Percentiles rank a stretch among this genome's conserved stretches.
phyloP scores from a whole-genome alignment of 2,329 filamentous ascomycete species.

The Cercospora canescens region DNA sequence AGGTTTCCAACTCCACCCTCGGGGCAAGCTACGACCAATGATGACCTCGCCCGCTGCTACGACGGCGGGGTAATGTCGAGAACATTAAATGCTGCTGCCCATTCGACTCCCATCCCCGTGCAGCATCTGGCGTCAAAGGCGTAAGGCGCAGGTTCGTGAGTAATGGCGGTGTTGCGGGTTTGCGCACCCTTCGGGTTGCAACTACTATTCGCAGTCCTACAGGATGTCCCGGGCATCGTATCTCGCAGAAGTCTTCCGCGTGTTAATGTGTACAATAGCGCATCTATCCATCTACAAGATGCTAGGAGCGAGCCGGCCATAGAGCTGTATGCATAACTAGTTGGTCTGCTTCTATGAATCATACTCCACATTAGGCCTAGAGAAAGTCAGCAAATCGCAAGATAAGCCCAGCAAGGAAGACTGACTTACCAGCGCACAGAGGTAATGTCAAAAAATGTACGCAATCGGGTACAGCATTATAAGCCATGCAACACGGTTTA shows the following conservation, averaged over 20 bases:
- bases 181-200: slow-evolving; percentile 28
- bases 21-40: neutral
- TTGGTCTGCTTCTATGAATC: slow-evolving; percentile 44
- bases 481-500: slow-evolving; percentile 52
- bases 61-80: neutral
- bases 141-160: neutral
- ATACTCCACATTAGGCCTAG: slow-evolving; percentile 63
- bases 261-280: slow-evolving; percentile 60
- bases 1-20: neutral
- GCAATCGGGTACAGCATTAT: slow-evolving; percentile 68
- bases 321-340: slow-evolving; percentile 47
- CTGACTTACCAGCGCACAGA: slow-evolving; percentile 49
- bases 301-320: slow-evolving; percentile 58
- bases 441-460: slow-evolving; percentile 69
- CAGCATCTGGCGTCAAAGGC: neutral
- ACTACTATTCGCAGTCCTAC: slow-evolving; percentile 11
- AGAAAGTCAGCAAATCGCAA: neutral
- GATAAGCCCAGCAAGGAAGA: neutral
- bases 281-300: slow-evolving; percentile 61
- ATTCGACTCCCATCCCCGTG: neutral
- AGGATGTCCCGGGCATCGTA: slow-evolving; percentile 29
- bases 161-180: slow-evolving; percentile 26
- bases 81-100: neutral
- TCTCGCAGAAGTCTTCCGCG: slow-evolving; percentile 55
- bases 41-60: neutral